Conservation (phyloP, 2,329 filamentous ascomycete species). For the Fonsecaea monophora region DNA sequence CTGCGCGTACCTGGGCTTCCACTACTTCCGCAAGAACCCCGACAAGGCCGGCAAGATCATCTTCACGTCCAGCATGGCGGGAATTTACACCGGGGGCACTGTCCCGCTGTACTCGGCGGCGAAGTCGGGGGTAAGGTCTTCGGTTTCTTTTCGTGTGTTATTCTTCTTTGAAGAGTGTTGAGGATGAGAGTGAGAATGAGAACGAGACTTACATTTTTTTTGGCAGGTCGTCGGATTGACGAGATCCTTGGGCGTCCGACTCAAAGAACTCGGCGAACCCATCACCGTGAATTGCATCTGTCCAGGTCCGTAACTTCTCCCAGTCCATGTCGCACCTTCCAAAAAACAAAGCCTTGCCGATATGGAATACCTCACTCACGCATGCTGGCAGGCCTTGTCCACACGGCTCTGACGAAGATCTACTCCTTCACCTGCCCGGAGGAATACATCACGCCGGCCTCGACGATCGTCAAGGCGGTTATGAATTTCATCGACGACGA, state of each 20-base stretch:
- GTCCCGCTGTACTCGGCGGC: conserved; percentile 8
- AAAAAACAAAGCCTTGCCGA: background rate
- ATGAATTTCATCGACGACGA: conserved; percentile 6
- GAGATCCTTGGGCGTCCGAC: background rate
- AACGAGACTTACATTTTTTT: background rate
- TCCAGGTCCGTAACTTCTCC: background rate
- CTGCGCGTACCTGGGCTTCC: conserved; percentile 2
- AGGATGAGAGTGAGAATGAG: too few species aligned
- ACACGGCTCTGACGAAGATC: conserved; percentile 3
- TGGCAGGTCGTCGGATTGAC: conserved; percentile 5
- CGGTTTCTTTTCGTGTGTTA: background rate
- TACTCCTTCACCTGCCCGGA: conserved; percentile 11
- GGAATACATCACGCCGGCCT: conserved; percentile 3
- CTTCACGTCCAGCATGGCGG: conserved; percentile 12
- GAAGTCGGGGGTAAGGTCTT: background rate
- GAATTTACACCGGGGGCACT: background rate
- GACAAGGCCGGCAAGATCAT: conserved; percentile 8
- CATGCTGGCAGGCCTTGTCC: background rate
- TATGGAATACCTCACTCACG: background rate
- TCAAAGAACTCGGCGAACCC: conserved; percentile 7
- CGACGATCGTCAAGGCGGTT: conserved; percentile 4
- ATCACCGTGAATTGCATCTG: conserved; percentile 10
- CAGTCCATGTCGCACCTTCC: too few species aligned
- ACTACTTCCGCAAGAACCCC: conserved; percentile 14
- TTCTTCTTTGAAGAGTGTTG: too few species aligned